Evolutionary conservation across 176 grass and related monocot genomes (phyloP).

Genomic region (Urochloa ruziziensis): DNA sequence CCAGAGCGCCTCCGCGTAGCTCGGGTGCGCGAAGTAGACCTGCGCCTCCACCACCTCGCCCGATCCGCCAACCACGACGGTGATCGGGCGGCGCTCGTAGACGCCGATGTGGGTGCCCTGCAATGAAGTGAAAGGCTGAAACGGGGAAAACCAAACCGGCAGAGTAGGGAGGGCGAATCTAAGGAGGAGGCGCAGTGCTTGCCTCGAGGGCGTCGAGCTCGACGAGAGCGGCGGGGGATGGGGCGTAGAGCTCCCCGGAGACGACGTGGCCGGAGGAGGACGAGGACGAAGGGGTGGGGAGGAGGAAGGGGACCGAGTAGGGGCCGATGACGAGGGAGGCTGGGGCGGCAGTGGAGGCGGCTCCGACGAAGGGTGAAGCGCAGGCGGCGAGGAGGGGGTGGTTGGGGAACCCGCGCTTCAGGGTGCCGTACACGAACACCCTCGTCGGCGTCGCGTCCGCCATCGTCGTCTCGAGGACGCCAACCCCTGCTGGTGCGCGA

Average conservation of each 20-base stretch:
- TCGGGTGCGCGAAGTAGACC: slow-evolving; percentile 77
- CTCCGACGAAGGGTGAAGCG: slow-evolving; percentile 22
- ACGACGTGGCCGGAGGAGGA: slow-evolving; percentile 25
- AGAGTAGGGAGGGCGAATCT: neutral
- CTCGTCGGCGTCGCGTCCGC: slow-evolving; percentile 20
- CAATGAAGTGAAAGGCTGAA: neutral
- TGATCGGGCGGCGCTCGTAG: slow-evolving; percentile 63
- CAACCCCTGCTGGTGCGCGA: no score
- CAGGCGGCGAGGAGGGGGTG: slow-evolving; percentile 40
- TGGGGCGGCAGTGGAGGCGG: slow-evolving; percentile 22
- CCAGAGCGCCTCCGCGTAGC: slow-evolving; percentile 72
- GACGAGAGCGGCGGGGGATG: slow-evolving; percentile 36
- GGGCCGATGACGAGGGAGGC: slow-evolving; percentile 56
- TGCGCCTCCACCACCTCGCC: slow-evolving; percentile 35
- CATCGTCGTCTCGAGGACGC: neutral
- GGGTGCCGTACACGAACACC: slow-evolving; percentile 83
- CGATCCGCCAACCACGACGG: slow-evolving; percentile 17
- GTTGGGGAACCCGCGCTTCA: slow-evolving; percentile 77
- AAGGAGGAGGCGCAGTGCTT: neutral
- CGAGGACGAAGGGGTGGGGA: slow-evolving; percentile 37
- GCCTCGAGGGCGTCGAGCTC: slow-evolving; percentile 57
- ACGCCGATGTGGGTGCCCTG: slow-evolving; percentile 64
- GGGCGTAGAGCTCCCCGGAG: slow-evolving; percentile 39
- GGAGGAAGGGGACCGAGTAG: slow-evolving; percentile 58
- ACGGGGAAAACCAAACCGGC: neutral